A percentile compares a stretch with the other conserved stretches of the same genome.
phyloP scores from a whole-genome alignment of 345 rosid species.

The Bruguiera parviflora region DNA sequence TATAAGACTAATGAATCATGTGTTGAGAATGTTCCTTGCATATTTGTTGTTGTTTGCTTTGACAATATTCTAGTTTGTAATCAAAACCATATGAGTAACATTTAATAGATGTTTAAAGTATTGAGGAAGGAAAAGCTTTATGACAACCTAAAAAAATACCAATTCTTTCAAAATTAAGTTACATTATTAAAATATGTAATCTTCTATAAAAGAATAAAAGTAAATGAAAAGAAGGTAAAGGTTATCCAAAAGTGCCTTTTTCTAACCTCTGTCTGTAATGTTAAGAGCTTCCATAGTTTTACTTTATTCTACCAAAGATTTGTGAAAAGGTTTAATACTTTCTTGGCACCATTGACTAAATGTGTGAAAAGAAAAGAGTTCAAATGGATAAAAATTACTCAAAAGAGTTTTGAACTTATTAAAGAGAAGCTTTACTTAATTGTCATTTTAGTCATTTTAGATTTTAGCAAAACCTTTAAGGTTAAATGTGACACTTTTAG shows the following conservation, averaged over 20 bases:
- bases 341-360: background rate
- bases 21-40: background rate
- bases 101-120: background rate
- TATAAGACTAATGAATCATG: background rate
- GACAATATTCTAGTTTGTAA: background rate
- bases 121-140: background rate
- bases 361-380: background rate
- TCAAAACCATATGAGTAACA: background rate
- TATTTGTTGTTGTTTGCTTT: background rate
- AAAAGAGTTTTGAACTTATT: background rate
- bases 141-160: constrained; percentile 3
- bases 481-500: background rate
- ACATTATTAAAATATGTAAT: background rate
- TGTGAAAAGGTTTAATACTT: background rate
- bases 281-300: constrained; percentile 1
- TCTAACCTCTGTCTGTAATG: background rate
- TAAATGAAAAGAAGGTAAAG: background rate
- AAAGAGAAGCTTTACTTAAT: background rate
- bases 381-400: background rate
- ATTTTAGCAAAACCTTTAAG: background rate
- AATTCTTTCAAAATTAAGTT: background rate
- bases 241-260: background rate
- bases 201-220: background rate
- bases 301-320: background rate
- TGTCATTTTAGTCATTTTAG: background rate